Percentiles rank a stretch among this genome's conserved stretches.
These are phyloP conservation scores for Cajanus cajan DNA, from an alignment of 306 rosid genomes.

Conservation along the genomic window DNA sequence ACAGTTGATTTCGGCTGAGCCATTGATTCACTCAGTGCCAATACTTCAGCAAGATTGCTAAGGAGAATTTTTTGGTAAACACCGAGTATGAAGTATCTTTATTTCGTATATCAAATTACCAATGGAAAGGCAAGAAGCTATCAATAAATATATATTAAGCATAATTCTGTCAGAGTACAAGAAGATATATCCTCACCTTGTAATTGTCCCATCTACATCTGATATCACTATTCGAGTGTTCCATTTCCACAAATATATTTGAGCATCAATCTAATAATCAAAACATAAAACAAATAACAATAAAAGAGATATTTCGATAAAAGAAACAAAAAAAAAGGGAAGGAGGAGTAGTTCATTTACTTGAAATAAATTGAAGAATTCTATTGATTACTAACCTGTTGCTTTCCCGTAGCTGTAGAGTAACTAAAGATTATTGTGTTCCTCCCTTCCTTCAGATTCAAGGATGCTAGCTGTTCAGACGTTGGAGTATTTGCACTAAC, in stretches of 20 bases:
- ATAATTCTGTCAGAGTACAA: background rate
- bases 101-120: background rate
- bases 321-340: slow-evolving; percentile 9
- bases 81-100: background rate
- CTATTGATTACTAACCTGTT: slow-evolving; percentile 51
- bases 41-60: background rate
- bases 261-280: slow-evolving; percentile 70
- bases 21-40: background rate
- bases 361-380: background rate
- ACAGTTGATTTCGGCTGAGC: background rate
- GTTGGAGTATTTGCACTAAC: slow-evolving; percentile 63
- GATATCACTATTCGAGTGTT: slow-evolving; percentile 87
- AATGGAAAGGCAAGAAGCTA: slow-evolving; percentile 13
- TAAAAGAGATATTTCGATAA: background rate
- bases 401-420: slow-evolving; percentile 69
- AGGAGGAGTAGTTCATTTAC: background rate
- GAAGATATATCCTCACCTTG: slow-evolving; percentile 57
- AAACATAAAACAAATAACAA: background rate
- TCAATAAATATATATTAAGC: background rate
- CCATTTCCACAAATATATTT: slow-evolving; percentile 95
- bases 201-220: slow-evolving; percentile 98
- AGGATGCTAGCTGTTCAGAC: slow-evolving; percentile 82
- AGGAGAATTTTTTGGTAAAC: background rate
- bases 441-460: slow-evolving; percentile 82
- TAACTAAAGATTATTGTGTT: slow-evolving; percentile 74